Evolutionary conservation across 2,329 filamentous ascomycete species (phyloP).

Genomic region (Neofusicoccum kwambonambiense): DNA sequence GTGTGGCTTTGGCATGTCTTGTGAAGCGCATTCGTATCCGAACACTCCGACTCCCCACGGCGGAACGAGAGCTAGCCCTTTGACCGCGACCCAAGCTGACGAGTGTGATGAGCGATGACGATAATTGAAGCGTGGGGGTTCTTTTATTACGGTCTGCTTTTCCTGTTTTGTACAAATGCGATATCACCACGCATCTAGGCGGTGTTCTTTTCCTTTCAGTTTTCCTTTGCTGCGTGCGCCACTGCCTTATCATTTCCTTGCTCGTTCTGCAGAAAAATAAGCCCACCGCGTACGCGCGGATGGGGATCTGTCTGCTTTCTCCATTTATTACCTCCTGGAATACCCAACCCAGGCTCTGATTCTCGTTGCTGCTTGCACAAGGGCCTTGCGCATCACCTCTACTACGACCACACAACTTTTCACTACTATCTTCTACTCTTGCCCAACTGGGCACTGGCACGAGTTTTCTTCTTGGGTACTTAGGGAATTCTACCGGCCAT

Average conservation of each 20-base stretch:
- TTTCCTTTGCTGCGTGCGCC: conserved; percentile 7
- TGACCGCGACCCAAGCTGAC: background rate
- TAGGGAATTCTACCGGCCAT: conserved; percentile 7
- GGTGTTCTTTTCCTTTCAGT: conserved; percentile 10
- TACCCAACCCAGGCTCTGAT: conserved; percentile 8
- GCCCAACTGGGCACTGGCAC: conserved; percentile 8
- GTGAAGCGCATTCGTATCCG: too few relatives aligned
- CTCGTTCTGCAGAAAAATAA: background rate
- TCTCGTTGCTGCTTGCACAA: conserved; percentile 10
- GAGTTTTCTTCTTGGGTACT: conserved; percentile 9
- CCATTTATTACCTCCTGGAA: conserved; percentile 4
- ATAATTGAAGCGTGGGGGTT: conserved; percentile 14
- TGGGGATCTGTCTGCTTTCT: background rate
- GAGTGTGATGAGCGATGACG: conserved; percentile 13
- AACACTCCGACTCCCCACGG: background rate
- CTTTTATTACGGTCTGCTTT: conserved; percentile 14
- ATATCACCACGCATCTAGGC: conserved; percentile 18
- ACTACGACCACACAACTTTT: conserved; percentile 3
- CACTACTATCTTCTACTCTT: conserved; percentile 9
- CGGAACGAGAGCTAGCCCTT: background rate
- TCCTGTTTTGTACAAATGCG: conserved; percentile 16
- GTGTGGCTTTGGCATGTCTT: too few relatives aligned
- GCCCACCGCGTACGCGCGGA: background rate
- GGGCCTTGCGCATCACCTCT: conserved; percentile 9
- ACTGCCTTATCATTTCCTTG: conserved; percentile 12